Conservation (phyloP, 2,329 filamentous ascomycete genomes). For the Akanthomyces dipterigenus region DNA sequence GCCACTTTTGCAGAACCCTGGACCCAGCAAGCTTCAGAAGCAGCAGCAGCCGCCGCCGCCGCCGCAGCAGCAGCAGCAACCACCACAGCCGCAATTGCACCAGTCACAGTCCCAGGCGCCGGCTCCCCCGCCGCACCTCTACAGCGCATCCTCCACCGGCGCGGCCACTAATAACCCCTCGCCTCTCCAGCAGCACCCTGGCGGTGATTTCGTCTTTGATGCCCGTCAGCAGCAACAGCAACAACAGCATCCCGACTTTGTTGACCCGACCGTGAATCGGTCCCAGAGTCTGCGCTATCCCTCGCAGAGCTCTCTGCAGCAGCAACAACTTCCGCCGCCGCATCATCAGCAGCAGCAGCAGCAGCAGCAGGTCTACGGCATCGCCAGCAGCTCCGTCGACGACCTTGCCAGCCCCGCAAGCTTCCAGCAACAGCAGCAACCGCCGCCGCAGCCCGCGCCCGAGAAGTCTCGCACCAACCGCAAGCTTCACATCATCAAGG, state of each 20-base stretch:
- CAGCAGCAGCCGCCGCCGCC: no score
- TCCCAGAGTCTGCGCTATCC: slow-evolving; percentile 47
- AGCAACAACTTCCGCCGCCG: slow-evolving; percentile 16
- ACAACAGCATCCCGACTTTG: slow-evolving; percentile 31
- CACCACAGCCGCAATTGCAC: slow-evolving; percentile 10
- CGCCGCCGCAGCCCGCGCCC: slow-evolving; percentile 17
- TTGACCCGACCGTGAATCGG: slow-evolving; percentile 37
- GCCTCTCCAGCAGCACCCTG: slow-evolving; percentile 17
- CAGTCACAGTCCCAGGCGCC: slow-evolving; percentile 19
- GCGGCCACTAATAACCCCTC: slow-evolving; percentile 19
- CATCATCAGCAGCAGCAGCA: slow-evolving; percentile 21
- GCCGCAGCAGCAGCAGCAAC: slow-evolving; percentile 16
- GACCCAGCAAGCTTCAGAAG: slow-evolving; percentile 22
- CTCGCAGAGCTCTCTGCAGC: slow-evolving; percentile 25
- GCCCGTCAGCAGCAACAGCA: slow-evolving; percentile 26
- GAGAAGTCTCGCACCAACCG: slow-evolving; percentile 43
- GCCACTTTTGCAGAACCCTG: background rate
- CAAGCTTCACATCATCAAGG: slow-evolving; percentile 42
- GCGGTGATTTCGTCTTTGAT: slow-evolving; percentile 24
- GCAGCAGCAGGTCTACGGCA: slow-evolving; percentile 26
- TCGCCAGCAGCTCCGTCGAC: slow-evolving; percentile 21
- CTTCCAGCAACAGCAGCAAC: slow-evolving; percentile 22
- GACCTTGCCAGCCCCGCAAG: slow-evolving; percentile 16
- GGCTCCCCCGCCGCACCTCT: slow-evolving; percentile 25
- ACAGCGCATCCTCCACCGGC: slow-evolving; percentile 21